Percentiles rank a stretch among this genome's conserved stretches.
Evolutionary conservation across 1,139 yeast species (phyloP).

Genomic region (Yamadazyma atlantica): DNA sequence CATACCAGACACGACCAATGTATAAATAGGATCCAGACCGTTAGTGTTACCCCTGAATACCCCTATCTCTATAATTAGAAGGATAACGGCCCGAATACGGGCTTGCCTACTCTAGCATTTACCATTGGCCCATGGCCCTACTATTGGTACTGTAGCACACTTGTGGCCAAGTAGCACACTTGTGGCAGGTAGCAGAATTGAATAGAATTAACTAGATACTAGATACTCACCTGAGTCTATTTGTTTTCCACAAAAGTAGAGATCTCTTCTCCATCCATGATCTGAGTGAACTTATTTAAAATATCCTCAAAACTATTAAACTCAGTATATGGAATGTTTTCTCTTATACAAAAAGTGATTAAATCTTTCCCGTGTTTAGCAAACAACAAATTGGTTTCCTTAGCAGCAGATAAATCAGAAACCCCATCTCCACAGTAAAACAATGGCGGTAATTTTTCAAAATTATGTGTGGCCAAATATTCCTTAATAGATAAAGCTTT

Average conservation of each 20-base stretch:
- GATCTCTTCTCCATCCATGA: slow-evolving; percentile 30
- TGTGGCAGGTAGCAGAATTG: background rate
- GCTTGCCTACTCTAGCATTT: too few relatives aligned
- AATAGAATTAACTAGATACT: too few relatives aligned
- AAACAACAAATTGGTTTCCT: slow-evolving; percentile 87
- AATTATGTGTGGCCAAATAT: slow-evolving; percentile 48
- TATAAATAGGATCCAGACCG: too few relatives aligned
- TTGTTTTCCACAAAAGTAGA: slow-evolving; percentile 30
- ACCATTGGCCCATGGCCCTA: too few relatives aligned
- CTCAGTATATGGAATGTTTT: slow-evolving; percentile 80
- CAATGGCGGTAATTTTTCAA: slow-evolving; percentile 48
- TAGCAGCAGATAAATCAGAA: slow-evolving; percentile 90
- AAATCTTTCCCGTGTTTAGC: slow-evolving; percentile 93
- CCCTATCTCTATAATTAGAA: too few relatives aligned
- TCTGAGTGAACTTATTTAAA: slow-evolving; percentile 45
- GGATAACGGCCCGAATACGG: too few relatives aligned
- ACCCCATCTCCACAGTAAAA: slow-evolving; percentile 98
- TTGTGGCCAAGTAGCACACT: too few relatives aligned
- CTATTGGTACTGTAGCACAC: too few relatives aligned
- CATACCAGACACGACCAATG: too few relatives aligned
- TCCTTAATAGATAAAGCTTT: slow-evolving; percentile 81
- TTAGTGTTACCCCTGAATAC: too few relatives aligned
- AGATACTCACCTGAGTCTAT: too few relatives aligned
- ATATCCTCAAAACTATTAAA: slow-evolving; percentile 78
- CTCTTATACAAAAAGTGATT: slow-evolving; percentile 77